Evolutionary conservation across 352 stramenopile genomes (phyloP), one percentile per base, ranked within the genome.

Genomic region (Pythium dissimile): DNA sequence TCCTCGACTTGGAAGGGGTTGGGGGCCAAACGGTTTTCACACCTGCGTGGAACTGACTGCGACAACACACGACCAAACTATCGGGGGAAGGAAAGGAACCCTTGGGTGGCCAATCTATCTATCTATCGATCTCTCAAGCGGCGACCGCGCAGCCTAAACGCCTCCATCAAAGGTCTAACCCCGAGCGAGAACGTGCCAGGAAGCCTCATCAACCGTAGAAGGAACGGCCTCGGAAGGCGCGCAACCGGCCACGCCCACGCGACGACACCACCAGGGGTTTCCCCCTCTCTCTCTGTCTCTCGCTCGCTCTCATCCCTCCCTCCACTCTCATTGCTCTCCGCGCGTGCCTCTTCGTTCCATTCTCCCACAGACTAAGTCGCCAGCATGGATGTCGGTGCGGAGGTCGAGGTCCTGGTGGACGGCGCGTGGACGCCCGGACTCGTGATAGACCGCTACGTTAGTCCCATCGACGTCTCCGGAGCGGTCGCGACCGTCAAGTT

Each of bases 371-470:
- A 21, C 21, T 18, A 18, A n/a, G 3, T 18, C 28, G 31, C 42
- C 26, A 52, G 0, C 13, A 89, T 91, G 78, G 75, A 89, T 69
- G 69, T 88, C 47, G 77, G 73, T 58, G 72, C 71, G 10, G 64
- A 88, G 54, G 81, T 87, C 50, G 77, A 87, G 67, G 75, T 87
- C 62, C 66, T 76, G 51, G 39, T 73, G 23, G 62, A 75, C 47
- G 63, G 73, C 44, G 59, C 56, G 30, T 91, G 81, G 78, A 72
- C 61, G 34, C 75, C 67, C 23, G 81, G 67, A 31, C 48, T 72
- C 37, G 67, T 89, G 42, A 71, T 88, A 41, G 78, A 91, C 66
- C 73, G 81, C 48, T 88, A 88, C 50, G 66, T 71, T 44, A 86
- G 67, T 38, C 72, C 72, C 23, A 79, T 86, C 49, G 73, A 86